A percentile compares a stretch with the other conserved stretches of the same genome.
Conservation (phyloP, 306 rosid species). For the Lathyrus tuberosus region DNA sequence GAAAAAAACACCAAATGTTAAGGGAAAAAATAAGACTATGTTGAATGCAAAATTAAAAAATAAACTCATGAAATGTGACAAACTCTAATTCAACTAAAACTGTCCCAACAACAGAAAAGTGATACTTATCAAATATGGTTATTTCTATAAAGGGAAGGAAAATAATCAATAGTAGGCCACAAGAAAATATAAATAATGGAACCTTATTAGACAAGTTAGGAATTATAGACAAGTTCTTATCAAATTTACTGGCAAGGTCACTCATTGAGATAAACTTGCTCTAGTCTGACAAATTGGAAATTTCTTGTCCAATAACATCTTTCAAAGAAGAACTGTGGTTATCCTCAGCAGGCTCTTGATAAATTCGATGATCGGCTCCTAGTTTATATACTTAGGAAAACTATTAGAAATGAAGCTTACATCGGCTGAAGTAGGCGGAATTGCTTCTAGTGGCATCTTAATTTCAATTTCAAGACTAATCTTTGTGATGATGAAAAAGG, state of each 20-base stretch:
- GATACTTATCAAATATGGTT: not conserved
- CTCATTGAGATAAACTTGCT: conserved; percentile 94
- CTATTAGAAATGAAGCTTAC: conserved; percentile 71
- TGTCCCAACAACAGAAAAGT: conserved; percentile 9
- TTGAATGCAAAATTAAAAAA: conserved; percentile 8
- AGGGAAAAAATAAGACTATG: conserved; percentile 4
- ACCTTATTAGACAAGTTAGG: no score
- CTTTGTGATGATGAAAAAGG: conserved; percentile 71
- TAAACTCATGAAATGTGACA: conserved; percentile 21
- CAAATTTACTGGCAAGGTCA: conserved; percentile 94
- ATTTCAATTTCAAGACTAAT: conserved; percentile 76
- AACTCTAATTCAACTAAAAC: conserved; percentile 5
- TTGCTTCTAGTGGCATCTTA: conserved; percentile 56
- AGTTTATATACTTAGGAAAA: conserved; percentile 85
- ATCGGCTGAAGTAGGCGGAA: conserved; percentile 73
- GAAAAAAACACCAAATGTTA: conserved; percentile 29
- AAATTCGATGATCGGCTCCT: conserved; percentile 74
- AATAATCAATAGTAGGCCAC: conserved; percentile 15
- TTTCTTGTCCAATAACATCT: conserved; percentile 77
- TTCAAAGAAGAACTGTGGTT: conserved; percentile 68
- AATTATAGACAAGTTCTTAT: no score
- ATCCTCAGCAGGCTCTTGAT: conserved; percentile 72
- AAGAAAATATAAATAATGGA: conserved; percentile 35
- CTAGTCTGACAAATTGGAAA: conserved; percentile 73
- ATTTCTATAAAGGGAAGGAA: conserved; percentile 21